These are phyloP conservation scores for Draba incana DNA, from an alignment of 345 rosid species.

Conservation along the genomic window DNA sequence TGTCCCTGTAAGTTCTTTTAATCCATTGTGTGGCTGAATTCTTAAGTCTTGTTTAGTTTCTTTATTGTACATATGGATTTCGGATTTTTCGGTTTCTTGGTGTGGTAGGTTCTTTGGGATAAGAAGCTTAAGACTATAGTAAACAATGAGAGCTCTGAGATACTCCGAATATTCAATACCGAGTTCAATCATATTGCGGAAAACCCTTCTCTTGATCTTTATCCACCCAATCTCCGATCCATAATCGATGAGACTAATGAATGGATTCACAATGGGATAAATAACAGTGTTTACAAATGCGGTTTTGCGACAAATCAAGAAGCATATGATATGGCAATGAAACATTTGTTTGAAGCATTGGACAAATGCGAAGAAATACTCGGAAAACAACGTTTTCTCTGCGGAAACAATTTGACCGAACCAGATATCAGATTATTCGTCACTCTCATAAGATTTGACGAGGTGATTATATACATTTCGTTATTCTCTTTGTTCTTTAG, in stretches of 20 bases:
- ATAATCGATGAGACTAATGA: constrained; percentile 47
- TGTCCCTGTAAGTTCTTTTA: constrained; percentile 68
- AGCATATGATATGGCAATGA: constrained; percentile 64
- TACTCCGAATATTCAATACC: constrained; percentile 51
- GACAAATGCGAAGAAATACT: constrained; percentile 78
- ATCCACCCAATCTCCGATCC: constrained; percentile 46
- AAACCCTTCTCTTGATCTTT: constrained; percentile 50
- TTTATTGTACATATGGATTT: not conserved
- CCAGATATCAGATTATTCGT: constrained; percentile 76
- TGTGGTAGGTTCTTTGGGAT: constrained; percentile 58
- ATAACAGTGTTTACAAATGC: constrained; percentile 55
- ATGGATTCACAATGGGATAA: constrained; percentile 51
- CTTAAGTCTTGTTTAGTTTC: not conserved
- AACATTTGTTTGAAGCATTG: constrained; percentile 61
- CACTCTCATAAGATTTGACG: constrained; percentile 89
- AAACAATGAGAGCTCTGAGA: constrained; percentile 60
- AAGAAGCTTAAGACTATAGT: constrained; percentile 60
- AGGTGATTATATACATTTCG: constrained; percentile 48
- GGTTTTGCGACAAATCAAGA: constrained; percentile 54
- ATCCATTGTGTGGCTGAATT: constrained; percentile 5
- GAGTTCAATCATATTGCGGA: constrained; percentile 51
- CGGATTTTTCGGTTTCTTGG: constrained; percentile 5
- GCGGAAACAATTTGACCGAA: constrained; percentile 68
- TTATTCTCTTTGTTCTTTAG: not conserved
- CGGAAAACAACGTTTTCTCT: constrained; percentile 67